Evolutionary conservation across 371 early-diverging fungal species (phyloP), one percentile per base, ranked within the genome.

Genomic region (Rhizopus microsporus): DNA sequence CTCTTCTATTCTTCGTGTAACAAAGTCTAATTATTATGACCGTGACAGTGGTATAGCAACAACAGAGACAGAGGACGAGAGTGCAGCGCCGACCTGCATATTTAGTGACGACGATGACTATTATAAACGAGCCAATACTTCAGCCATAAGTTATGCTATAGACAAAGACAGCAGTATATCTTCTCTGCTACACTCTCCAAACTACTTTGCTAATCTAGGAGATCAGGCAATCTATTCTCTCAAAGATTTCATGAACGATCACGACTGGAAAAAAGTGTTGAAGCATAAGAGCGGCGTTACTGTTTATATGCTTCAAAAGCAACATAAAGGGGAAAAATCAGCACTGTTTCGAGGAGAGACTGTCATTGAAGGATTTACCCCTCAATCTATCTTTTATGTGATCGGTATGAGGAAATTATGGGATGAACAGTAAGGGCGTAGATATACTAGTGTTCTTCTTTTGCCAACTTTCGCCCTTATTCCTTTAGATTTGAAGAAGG

Each of bases 361-460:
- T 31, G 67, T 86, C 6, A 81, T 88, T 45, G 80, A 82, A 52
- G 85, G 85, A 0, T 85, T 84, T 50, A 67, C 81, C 10, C 87
- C 89, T 2, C 86, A 86, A 45, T 77, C 86, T 12, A 80, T 88
- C 33, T 86, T 87, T 58, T 80, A 85, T 17, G 81, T 87, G 10
- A 82, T 88, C 54, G 86, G 84, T n/a, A 84, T 83, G 67, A 68
- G 89, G 34, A 84, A 83, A 50, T 59, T 87, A 13, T 86, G 85
- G 85, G 86, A 86, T 68, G 63, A 67, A 37, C 58, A 74, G 80
- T 79, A 64, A 65, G 69, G 68, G 16, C 12, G 7, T 16, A 15
- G 10, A 45, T 30, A 46, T 10, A 2, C 13, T 47, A 29, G 47
- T 39, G 35, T 29, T 43, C 44, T 29, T 1, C 31, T 34, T 32